These are phyloP conservation scores for Bisporella sp. DNA, from an alignment of 2,329 filamentous ascomycete genomes.

Conservation along the genomic window DNA sequence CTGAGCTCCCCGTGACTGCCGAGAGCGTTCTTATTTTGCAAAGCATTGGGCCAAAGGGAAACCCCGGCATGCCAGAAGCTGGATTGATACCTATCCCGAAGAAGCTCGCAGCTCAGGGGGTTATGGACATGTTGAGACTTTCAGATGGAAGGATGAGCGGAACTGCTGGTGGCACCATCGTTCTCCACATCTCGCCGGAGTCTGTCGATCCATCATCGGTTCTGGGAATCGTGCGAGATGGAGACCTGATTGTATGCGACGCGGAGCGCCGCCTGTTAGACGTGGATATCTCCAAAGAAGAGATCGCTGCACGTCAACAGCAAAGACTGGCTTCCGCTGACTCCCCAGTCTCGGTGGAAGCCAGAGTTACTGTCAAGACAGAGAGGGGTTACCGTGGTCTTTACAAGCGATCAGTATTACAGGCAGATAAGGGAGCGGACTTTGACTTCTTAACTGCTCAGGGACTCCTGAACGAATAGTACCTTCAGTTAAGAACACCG, in stretches of 20 bases:
- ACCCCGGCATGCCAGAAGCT: conserved; percentile 46
- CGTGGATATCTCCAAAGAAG: conserved; percentile 26
- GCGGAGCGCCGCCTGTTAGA: conserved; percentile 34
- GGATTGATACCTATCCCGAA: conserved; percentile 43
- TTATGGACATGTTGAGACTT: conserved; percentile 45
- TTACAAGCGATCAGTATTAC: neutral
- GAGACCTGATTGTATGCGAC: conserved; percentile 40
- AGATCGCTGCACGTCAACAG: conserved; percentile 7
- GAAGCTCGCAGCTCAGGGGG: conserved; percentile 38
- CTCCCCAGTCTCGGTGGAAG: neutral
- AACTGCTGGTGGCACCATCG: conserved; percentile 47
- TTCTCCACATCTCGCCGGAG: conserved; percentile 47
- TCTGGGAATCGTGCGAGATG: conserved; percentile 40
- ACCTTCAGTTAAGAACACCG: no score
- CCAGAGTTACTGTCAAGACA: neutral
- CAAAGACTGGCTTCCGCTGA: neutral
- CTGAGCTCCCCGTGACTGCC: conserved; percentile 34
- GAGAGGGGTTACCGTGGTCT: neutral
- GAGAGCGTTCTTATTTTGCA: conserved; percentile 41
- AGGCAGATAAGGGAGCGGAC: no score
- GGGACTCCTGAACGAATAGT: no score
- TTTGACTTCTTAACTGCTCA: no score
- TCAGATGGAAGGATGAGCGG: conserved; percentile 49
- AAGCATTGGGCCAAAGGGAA: conserved; percentile 42
- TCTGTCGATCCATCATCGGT: conserved; percentile 38